Evolutionary conservation across 2,329 filamentous ascomycete species (phyloP).

Genomic region (Blumeria hordei): DNA sequence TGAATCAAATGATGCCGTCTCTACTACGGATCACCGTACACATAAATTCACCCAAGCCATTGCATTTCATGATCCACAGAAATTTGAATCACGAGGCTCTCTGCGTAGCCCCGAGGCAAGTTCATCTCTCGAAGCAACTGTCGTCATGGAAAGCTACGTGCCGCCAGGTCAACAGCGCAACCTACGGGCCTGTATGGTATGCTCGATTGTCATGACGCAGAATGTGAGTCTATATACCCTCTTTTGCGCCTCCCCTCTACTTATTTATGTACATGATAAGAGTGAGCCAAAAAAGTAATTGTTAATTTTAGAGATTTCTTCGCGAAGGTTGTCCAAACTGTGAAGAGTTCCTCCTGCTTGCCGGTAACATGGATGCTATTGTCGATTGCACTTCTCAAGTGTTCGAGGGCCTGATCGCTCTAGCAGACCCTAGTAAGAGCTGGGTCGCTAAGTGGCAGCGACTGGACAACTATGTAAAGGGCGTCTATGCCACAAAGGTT

Average conservation of each 20-base stretch:
- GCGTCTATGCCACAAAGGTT: constrained; percentile 88
- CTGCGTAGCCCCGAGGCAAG: too few relatives aligned
- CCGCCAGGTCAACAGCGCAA: constrained; percentile 55
- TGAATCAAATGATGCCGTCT: too few relatives aligned
- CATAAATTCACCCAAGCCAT: too few relatives aligned
- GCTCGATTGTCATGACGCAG: constrained; percentile 74
- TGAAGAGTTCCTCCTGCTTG: constrained; percentile 71
- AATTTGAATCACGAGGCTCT: too few relatives aligned
- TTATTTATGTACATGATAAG: too few relatives aligned
- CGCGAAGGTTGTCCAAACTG: constrained; percentile 87
- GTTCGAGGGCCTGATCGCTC: constrained; percentile 75
- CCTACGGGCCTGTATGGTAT: constrained; percentile 95
- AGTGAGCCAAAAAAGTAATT: constrained; percentile 1
- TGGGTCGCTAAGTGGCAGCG: constrained; percentile 98
- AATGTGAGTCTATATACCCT: constrained; percentile 25
- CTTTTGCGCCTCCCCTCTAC: constrained; percentile 1
- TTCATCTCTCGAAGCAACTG: not conserved
- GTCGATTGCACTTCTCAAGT: constrained; percentile 88
- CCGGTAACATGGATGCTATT: constrained; percentile 55
- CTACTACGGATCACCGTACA: too few relatives aligned
- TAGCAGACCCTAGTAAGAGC: constrained; percentile 58
- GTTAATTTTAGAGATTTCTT: constrained; percentile 46
- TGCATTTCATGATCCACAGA: too few relatives aligned
- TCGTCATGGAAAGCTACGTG: constrained; percentile 35
- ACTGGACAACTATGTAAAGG: constrained; percentile 64